Evolutionary conservation across 768 basidiomycete species (phyloP).

Genomic region (Amanita jacksonii): DNA sequence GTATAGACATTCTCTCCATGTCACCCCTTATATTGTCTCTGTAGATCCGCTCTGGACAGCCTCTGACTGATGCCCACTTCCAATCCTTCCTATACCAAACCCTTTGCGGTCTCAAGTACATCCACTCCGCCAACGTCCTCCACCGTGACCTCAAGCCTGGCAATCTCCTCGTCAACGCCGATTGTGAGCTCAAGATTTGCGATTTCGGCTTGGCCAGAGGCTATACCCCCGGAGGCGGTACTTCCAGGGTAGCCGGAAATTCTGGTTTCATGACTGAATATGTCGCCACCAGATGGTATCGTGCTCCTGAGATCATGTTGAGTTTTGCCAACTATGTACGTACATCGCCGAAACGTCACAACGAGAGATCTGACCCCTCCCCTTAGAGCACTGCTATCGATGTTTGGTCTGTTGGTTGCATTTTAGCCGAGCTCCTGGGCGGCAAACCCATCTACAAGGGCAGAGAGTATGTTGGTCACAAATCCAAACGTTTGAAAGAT

Average conservation of each 20-base stretch:
- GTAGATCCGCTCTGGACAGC: conserved; percentile 80
- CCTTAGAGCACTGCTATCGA: conserved; percentile 80
- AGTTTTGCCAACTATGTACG: conserved; percentile 91
- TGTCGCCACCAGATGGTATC: conserved; percentile 98
- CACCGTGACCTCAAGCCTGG: conserved; percentile 95
- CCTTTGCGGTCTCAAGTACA: conserved; percentile 95
- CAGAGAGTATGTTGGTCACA: conserved; percentile 60
- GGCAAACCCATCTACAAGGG: conserved; percentile 98
- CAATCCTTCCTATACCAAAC: conserved; percentile 98
- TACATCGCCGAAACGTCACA: conserved; percentile 10
- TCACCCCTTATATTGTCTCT: conserved; percentile 9
- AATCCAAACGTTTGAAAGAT: background rate
- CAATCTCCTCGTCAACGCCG: conserved; percentile 93
- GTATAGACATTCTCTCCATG: background rate
- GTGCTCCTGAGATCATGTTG: conserved; percentile 98
- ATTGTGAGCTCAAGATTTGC: conserved; percentile 97
- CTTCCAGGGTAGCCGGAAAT: conserved; percentile 63
- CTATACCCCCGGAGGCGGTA: conserved; percentile 78
- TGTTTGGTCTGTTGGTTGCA: conserved; percentile 95
- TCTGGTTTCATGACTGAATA: conserved; percentile 99
- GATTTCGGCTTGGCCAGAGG: conserved; percentile 97
- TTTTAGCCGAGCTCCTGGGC: conserved; percentile 84
- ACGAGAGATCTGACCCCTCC: conserved; percentile 11
- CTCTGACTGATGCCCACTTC: conserved; percentile 85
- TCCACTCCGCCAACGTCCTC: conserved; percentile 95